These are phyloP conservation scores for Amaranthus hypochondriacus DNA, from an alignment of 148 eudicot genomes.

Conservation along the genomic window DNA sequence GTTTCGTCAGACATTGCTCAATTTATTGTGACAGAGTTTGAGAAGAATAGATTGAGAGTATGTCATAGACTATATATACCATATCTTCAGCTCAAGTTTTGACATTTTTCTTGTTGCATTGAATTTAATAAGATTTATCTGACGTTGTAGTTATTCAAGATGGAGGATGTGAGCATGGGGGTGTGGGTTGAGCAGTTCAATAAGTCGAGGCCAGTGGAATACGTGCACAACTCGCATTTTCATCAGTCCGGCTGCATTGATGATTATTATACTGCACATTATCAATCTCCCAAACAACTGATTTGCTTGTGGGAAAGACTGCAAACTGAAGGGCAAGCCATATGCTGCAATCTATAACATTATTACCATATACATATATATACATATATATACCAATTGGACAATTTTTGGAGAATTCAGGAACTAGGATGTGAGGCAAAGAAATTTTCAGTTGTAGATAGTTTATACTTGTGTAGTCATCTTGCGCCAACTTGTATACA, in stretches of 20 bases:
- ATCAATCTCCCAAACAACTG: constrained; percentile 82
- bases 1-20: constrained; percentile 65
- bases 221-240: constrained; percentile 58
- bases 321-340: constrained; percentile 38
- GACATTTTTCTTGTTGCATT: not conserved
- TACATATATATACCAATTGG: not conserved
- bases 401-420: not conserved
- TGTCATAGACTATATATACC: constrained; percentile 6
- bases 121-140: not conserved
- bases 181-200: constrained; percentile 86
- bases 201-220: constrained; percentile 48
- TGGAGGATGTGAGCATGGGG: constrained; percentile 98
- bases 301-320: constrained; percentile 50
- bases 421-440: constrained; percentile 12
- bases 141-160: constrained; percentile 67
- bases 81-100: not conserved
- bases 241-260: constrained; percentile 70
- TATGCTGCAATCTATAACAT: constrained; percentile 68
- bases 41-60: constrained; percentile 61
- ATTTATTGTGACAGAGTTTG: constrained; percentile 48
- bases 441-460: constrained; percentile 20
- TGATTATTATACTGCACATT: constrained; percentile 72
- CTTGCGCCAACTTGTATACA: constrained; percentile 8
- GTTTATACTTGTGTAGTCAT: constrained; percentile 29
- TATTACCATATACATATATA: not conserved